Conservation (phyloP, 1,284 basidiomycete genomes). For the Mycena citricolor region DNA sequence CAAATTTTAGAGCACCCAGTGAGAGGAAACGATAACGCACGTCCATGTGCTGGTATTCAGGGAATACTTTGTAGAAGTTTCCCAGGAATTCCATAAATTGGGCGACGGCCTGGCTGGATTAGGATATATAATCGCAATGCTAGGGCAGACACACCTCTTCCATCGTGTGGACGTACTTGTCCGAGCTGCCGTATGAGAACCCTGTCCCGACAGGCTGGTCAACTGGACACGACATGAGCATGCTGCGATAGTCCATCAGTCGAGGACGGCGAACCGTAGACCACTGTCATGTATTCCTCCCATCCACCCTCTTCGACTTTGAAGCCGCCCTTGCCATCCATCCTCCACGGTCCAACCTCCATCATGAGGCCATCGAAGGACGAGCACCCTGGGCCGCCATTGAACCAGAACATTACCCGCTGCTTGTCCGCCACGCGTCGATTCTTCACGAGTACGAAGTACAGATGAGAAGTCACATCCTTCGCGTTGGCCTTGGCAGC, state of each 20-base stretch:
- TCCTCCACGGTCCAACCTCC: conserved; percentile 93
- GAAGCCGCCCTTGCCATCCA: conserved; percentile 79
- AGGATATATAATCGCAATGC: conserved; percentile 8
- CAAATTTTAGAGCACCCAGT: conserved; percentile 11
- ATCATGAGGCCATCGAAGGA: conserved; percentile 98
- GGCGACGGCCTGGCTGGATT: conserved; percentile 59
- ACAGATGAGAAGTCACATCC: conserved; percentile 76
- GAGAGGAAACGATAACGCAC: conserved; percentile 48
- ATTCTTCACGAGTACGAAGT: conserved; percentile 91
- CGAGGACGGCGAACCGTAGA: conserved; percentile 68
- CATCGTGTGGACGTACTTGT: conserved; percentile 82
- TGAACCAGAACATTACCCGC: conserved; percentile 94
- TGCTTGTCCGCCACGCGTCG: conserved; percentile 85
- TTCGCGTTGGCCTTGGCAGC: conserved; percentile 44
- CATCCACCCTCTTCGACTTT: conserved; percentile 86
- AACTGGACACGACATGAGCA: conserved; percentile 47
- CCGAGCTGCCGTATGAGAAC: conserved; percentile 85
- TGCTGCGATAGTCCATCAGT: conserved; percentile 4
- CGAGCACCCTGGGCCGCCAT: conserved; percentile 95
- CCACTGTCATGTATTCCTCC: conserved; percentile 98
- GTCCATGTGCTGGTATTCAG: conserved; percentile 82
- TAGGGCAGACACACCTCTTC: conserved; percentile 50
- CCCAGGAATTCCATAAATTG: conserved; percentile 85
- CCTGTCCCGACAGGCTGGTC: conserved; percentile 98
- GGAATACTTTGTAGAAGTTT: conserved; percentile 90